Evolutionary conservation across 2,329 filamentous ascomycete species (phyloP), one percentile per base, ranked within the genome.

Genomic region (Calonectria montana): DNA sequence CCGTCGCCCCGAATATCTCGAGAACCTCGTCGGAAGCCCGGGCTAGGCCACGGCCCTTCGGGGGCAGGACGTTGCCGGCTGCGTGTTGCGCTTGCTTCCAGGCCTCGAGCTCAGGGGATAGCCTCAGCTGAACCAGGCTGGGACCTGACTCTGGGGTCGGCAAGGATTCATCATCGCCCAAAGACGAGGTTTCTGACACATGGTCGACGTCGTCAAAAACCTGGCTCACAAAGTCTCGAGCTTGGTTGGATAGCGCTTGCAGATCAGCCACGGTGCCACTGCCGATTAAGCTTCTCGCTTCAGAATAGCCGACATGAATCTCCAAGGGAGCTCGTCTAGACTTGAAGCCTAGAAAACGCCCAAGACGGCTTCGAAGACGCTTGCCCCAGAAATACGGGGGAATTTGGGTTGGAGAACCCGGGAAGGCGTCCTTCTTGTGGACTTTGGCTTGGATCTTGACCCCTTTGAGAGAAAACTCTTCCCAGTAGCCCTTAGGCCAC

Each of bases 381-480:
- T 77, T 77, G 59, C 67, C 65, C 76, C 76, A 77, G 67, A 77
- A 77, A 39, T 76, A 71, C 31, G 31, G 66, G 13, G 73, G 72
- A 37, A 75, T 71, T 18, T 65, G 69, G 8, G 65, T 45, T 41
- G 63, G 53, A n/a, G 31, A 31, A 31, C 67, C 53, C 21, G 62
- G 50, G 45, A 70, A 71, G 31, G 73, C 63, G 29, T 73, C 62
- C 18, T 63, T 59, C 23, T 37, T 63, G 8, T 67, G 43, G 4
- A 61, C 21, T 57, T 66, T 76, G 70, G 70, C 72, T 59, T 77
- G 75, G 35, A 77, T 70, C 53, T 77, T 77, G 69, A 77, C 65
- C 69, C 69, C 75, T 6, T 65, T 73, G 63, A 77, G 76, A 64
- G 75, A 72, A 74, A 77, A 76, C 65, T 77, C 75, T 45, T 62